Percentiles rank a stretch among this genome's conserved stretches.
phyloP scores from a whole-genome alignment of 164 flowering plant species.

The Stephania japonica region DNA sequence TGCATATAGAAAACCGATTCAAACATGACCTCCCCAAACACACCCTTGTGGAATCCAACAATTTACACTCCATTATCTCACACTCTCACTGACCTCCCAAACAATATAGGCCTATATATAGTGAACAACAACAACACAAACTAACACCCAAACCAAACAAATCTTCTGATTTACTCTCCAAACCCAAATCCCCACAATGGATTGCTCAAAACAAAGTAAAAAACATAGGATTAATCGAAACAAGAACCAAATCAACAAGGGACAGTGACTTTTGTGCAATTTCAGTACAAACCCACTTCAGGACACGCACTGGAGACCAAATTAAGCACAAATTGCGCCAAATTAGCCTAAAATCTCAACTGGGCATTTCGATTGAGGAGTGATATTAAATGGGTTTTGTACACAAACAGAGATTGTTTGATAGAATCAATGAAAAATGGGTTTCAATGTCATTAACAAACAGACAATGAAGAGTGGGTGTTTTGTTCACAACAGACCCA shows the following conservation, averaged over 20 bases:
- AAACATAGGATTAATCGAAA: constrained; percentile 20
- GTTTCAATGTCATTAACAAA: not conserved
- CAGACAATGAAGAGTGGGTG: not conserved
- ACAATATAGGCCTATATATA: constrained; percentile 1
- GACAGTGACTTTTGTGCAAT: not conserved
- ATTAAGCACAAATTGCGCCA: constrained; percentile 1
- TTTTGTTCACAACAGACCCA: not conserved
- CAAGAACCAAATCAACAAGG: not conserved
- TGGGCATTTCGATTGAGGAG: not conserved
- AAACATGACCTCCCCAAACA: constrained; percentile 13
- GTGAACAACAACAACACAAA: not conserved
- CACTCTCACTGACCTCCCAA: not conserved
- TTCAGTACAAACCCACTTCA: constrained; percentile 6
- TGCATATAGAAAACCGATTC: constrained; percentile 2
- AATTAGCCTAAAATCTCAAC: not conserved
- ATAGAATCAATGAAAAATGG: not conserved
- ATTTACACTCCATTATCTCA: constrained; percentile 21
- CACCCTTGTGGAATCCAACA: constrained; percentile 9
- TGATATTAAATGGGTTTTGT: constrained; percentile 11
- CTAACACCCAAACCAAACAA: not conserved
- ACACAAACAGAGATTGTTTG: not conserved
- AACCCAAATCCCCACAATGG: not conserved
- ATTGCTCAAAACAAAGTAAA: constrained; percentile 18
- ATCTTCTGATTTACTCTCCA: not conserved
- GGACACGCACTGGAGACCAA: constrained; percentile 1